A percentile compares a stretch with the other conserved stretches of the same genome.
These are phyloP conservation scores for Pelargonium cotyledonis DNA, from an alignment of 441 rosid species.

Conservation along the genomic window DNA sequence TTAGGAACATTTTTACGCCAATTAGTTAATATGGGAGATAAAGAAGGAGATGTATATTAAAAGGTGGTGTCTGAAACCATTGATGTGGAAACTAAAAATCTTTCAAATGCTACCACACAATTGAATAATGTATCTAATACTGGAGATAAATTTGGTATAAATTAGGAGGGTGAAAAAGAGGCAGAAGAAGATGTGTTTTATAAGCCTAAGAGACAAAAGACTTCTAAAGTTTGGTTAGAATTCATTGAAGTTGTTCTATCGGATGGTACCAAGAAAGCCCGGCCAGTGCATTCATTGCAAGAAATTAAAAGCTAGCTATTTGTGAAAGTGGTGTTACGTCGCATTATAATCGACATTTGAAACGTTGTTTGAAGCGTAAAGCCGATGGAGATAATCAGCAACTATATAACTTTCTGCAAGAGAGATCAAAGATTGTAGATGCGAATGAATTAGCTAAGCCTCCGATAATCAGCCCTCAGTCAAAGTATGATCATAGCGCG, in stretches of 20 bases:
- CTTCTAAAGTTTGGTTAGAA: not conserved
- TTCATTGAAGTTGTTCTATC: not conserved
- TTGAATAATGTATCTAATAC: no score
- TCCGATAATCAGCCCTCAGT: not conserved
- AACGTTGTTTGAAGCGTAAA: not conserved
- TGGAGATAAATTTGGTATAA: no score
- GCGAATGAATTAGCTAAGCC: no score
- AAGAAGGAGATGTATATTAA: no score
- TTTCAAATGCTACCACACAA: no score
- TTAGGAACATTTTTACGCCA: no score
- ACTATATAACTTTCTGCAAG: not conserved
- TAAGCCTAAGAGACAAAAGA: not conserved
- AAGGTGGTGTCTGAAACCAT: no score
- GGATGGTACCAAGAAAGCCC: not conserved
- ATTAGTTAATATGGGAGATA: no score
- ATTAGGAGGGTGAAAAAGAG: no score
- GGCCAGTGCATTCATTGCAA: not conserved
- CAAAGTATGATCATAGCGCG: not conserved
- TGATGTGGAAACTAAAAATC: no score
- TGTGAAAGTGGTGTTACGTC: not conserved
- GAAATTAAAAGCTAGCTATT: no score
- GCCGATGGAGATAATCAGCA: not conserved
- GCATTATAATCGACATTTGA: not conserved
- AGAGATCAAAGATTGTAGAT: not conserved
- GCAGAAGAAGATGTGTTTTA: not conserved